These are phyloP conservation scores for Protomyces gravidus DNA, from an alignment of 1,139 yeast genomes.

Conservation along the genomic window DNA sequence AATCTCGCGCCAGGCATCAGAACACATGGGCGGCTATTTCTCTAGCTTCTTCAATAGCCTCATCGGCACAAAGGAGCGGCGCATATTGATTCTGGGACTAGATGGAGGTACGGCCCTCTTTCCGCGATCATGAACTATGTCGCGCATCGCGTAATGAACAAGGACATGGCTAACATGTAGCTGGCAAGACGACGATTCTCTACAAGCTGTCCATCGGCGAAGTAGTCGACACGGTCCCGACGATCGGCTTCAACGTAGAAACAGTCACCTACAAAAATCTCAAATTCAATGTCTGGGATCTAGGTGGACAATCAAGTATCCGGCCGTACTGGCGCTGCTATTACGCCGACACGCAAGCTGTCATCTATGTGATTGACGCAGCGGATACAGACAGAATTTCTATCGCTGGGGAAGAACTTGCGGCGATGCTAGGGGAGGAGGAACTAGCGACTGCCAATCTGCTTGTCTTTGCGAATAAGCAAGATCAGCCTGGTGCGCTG, in stretches of 20 bases:
- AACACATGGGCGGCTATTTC: slow-evolving; percentile 60
- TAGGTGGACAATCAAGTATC: slow-evolving; percentile 95
- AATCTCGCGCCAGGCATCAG: background rate
- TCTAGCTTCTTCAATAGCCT: slow-evolving; percentile 79
- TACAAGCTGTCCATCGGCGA: slow-evolving; percentile 54
- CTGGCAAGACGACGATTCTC: slow-evolving; percentile 93
- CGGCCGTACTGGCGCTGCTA: slow-evolving; percentile 98
- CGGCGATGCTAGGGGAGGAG: slow-evolving; percentile 87
- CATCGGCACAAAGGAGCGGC: slow-evolving; percentile 90
- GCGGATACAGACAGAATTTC: slow-evolving; percentile 92
- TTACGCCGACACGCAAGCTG: slow-evolving; percentile 50
- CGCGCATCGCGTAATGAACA: background rate
- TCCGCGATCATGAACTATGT: slow-evolving; percentile 47
- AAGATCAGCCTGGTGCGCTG: slow-evolving; percentile 93
- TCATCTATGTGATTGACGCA: slow-evolving; percentile 91
- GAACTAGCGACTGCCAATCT: slow-evolving; percentile 85
- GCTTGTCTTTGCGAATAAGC: slow-evolving; percentile 93
- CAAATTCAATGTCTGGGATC: slow-evolving; percentile 77
- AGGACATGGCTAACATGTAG: background rate
- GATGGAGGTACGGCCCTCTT: slow-evolving; percentile 62
- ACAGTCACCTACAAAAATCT: slow-evolving; percentile 84
- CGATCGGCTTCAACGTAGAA: slow-evolving; percentile 96
- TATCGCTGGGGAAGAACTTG: slow-evolving; percentile 81
- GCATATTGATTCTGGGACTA: slow-evolving; percentile 84
- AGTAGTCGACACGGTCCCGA: slow-evolving; percentile 31